phyloP scores from a whole-genome alignment of 495 filamentous ascomycete species.

The Annulohypoxylon bovei region DNA sequence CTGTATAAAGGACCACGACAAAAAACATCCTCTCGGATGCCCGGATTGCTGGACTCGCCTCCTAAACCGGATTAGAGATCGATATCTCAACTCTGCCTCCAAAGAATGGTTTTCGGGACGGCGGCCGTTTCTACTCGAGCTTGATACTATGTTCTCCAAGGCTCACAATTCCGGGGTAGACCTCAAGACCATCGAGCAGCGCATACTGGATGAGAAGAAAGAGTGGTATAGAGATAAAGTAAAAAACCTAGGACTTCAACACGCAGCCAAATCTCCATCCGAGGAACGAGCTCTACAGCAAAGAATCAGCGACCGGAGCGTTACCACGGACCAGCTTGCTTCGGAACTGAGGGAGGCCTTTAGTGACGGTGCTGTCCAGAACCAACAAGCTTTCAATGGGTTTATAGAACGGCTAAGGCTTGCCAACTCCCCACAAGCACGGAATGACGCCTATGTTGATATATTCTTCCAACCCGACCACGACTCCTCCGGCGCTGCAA shows the following conservation, averaged over 20 bases:
- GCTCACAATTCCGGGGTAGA: conserved; percentile 50
- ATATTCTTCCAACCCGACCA: conserved; percentile 48
- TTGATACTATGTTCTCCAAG: conserved; percentile 52
- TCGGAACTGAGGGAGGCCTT: conserved; percentile 41
- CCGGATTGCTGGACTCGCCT: conserved; percentile 51
- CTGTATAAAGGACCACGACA: conserved; percentile 43
- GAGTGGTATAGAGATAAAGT: conserved; percentile 56
- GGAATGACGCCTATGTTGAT: conserved; percentile 46
- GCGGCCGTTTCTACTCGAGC: conserved; percentile 51
- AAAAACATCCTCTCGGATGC: conserved; percentile 51
- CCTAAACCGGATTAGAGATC: conserved; percentile 49
- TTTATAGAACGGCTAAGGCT: conserved; percentile 43
- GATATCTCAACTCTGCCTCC: conserved; percentile 47
- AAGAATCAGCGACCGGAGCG: conserved; percentile 42
- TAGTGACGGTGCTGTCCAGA: conserved; percentile 34
- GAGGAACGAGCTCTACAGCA: conserved; percentile 41
- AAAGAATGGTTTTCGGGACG: conserved; percentile 58
- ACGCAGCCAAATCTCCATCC: conserved; percentile 32
- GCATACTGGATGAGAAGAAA: conserved; percentile 53
- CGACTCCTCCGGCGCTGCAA: conserved; percentile 30
- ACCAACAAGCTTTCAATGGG: conserved; percentile 38
- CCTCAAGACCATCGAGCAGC: conserved; percentile 51
- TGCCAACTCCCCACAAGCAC: conserved; percentile 36
- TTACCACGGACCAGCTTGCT: conserved; percentile 40
- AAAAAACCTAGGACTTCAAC: conserved; percentile 45